phyloP scores from a whole-genome alignment of 495 filamentous ascomycete genomes.

The Hypoxylon cercidicola region DNA sequence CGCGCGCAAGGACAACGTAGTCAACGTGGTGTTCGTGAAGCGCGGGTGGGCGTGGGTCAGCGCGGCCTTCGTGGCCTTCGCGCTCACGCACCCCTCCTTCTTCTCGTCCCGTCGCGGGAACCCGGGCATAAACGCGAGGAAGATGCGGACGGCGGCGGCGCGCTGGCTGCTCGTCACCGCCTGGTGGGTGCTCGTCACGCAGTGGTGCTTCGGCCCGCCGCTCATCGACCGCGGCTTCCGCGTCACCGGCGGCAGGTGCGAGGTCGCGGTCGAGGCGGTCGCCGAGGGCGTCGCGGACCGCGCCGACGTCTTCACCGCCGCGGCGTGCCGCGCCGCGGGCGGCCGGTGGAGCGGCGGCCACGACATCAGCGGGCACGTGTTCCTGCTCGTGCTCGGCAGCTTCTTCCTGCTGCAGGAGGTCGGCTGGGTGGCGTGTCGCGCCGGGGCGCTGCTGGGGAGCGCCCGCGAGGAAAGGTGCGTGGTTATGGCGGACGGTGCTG shows the following conservation, averaged over 20 bases:
- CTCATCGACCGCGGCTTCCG: slow-evolving; percentile 88
- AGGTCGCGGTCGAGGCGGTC: slow-evolving; percentile 53
- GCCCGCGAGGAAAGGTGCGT: slow-evolving; percentile 66
- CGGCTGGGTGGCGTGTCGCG: slow-evolving; percentile 65
- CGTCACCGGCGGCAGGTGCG: slow-evolving; percentile 84
- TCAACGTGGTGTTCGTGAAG: slow-evolving; percentile 94
- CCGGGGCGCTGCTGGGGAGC: slow-evolving; percentile 9
- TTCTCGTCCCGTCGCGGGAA: slow-evolving; percentile 40
- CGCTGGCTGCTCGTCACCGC: slow-evolving; percentile 77
- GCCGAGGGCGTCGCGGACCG: slow-evolving; percentile 45
- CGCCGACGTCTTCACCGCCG: slow-evolving; percentile 70
- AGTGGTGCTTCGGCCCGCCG: slow-evolving; percentile 94
- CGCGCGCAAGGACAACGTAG: slow-evolving; percentile 87
- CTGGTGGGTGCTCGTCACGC: slow-evolving; percentile 84
- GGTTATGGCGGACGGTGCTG: slow-evolving; percentile 67
- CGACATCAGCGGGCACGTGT: slow-evolving; percentile 95
- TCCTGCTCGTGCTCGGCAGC: slow-evolving; percentile 86
- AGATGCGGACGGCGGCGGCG: no score
- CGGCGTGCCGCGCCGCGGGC: slow-evolving; percentile 83
- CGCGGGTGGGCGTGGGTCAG: slow-evolving; percentile 93
- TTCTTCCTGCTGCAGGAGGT: slow-evolving; percentile 83
- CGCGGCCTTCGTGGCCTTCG: slow-evolving; percentile 69
- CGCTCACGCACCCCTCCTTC: slow-evolving; percentile 67
- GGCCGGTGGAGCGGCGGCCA: slow-evolving; percentile 89
- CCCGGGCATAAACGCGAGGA: slow-evolving; percentile 60